These are phyloP conservation scores for Sphaerobolus stellatus DNA, from an alignment of 1,284 basidiomycete genomes.

Conservation along the genomic window DNA sequence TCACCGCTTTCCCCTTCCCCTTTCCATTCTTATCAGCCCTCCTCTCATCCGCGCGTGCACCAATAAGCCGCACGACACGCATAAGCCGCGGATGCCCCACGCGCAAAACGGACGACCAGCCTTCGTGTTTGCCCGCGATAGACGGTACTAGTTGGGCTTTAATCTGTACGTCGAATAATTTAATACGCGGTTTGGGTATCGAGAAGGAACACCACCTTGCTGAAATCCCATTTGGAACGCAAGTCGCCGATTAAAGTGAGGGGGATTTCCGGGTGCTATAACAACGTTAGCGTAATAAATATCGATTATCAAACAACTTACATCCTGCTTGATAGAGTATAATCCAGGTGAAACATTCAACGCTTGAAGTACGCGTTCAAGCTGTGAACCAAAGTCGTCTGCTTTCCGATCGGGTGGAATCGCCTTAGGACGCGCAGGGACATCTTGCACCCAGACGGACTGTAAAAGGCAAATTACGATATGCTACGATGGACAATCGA, in stretches of 20 bases:
- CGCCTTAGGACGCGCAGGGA: conserved; percentile 51
- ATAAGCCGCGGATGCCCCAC: conserved; percentile 70
- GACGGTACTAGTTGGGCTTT: conserved; percentile 65
- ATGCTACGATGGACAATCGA: neutral
- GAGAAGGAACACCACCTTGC: conserved; percentile 41
- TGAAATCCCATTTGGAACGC: conserved; percentile 72
- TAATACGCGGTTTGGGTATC: neutral
- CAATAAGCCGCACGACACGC: conserved; percentile 61
- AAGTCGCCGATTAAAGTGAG: conserved; percentile 60
- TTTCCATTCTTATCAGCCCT: neutral
- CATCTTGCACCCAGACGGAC: conserved; percentile 77
- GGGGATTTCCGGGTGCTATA: conserved; percentile 59
- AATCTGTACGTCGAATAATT: conserved; percentile 11
- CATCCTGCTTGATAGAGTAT: conserved; percentile 53
- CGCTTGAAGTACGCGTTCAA: conserved; percentile 56
- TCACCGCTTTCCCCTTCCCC: conserved; percentile 39
- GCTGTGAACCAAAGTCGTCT: conserved; percentile 38
- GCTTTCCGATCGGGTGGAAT: conserved; percentile 47
- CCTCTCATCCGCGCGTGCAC: conserved; percentile 42
- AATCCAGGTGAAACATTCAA: conserved; percentile 67
- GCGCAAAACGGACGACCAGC: conserved; percentile 59
- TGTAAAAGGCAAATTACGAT: conserved; percentile 26
- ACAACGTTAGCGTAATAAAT: conserved; percentile 3
- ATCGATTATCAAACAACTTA: conserved; percentile 29
- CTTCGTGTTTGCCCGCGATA: conserved; percentile 54